Percentiles rank a stretch among this genome's conserved stretches.
Evolutionary conservation across 2,329 filamentous ascomycete genomes (phyloP).

Genomic region (Monosporascus cannonballus): DNA sequence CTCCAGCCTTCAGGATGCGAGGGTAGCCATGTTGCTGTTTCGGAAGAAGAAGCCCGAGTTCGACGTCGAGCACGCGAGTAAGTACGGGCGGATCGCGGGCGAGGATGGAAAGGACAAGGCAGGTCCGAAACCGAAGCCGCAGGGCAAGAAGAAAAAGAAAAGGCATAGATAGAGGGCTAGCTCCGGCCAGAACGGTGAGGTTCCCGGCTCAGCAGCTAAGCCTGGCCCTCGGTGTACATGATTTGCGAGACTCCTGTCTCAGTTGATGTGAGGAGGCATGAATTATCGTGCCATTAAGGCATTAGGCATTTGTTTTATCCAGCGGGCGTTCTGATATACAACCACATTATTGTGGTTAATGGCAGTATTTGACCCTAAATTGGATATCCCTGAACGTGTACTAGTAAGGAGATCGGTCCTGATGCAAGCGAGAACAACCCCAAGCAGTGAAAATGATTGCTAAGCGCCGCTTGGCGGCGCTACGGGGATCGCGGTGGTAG

Average conservation of each 20-base stretch:
- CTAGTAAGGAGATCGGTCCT: too few relatives aligned
- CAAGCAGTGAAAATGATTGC: too few relatives aligned
- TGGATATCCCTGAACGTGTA: too few relatives aligned
- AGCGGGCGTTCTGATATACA: too few relatives aligned
- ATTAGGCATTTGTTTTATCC: too few relatives aligned
- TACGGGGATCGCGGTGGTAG: too few relatives aligned
- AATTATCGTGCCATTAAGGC: too few relatives aligned
- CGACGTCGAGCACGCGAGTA: conserved; percentile 70
- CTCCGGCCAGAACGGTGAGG: not conserved
- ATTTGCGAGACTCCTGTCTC: not conserved
- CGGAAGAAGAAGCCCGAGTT: conserved; percentile 77
- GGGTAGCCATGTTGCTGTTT: conserved; percentile 86
- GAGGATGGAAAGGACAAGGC: conserved; percentile 26
- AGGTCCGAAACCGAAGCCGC: conserved; percentile 33
- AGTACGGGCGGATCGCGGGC: conserved; percentile 41
- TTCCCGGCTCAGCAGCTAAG: not conserved
- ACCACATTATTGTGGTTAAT: too few relatives aligned
- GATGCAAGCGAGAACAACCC: too few relatives aligned
- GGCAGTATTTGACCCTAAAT: too few relatives aligned
- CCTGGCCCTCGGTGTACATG: not conserved
- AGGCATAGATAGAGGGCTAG: conserved; percentile 21
- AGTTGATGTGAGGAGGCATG: not conserved
- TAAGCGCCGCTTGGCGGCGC: too few relatives aligned
- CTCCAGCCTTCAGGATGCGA: conserved; percentile 71
- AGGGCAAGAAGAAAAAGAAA: conserved; percentile 37